These are phyloP conservation scores for Hippophae tibetana DNA, from an alignment of 306 rosid genomes.

Conservation along the genomic window DNA sequence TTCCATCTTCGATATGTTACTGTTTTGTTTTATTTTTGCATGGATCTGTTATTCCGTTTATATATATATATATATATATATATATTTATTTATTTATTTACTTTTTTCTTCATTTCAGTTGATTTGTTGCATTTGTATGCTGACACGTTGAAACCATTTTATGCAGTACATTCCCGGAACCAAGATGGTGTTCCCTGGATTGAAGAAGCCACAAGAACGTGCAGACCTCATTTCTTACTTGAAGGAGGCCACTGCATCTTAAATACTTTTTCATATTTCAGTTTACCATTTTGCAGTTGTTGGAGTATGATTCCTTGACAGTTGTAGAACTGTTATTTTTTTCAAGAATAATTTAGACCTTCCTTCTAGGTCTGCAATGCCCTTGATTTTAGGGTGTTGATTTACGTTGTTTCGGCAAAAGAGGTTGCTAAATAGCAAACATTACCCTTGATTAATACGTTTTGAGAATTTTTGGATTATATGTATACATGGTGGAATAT, in stretches of 20 bases:
- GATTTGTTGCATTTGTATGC: background rate
- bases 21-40: background rate
- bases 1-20: too few species aligned
- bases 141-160: constrained; percentile 7
- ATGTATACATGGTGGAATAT: constrained; percentile 9
- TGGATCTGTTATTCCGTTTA: background rate
- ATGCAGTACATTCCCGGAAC: constrained; percentile 94
- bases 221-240: constrained; percentile 89
- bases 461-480: background rate
- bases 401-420: constrained; percentile 20
- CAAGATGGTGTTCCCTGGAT: constrained; percentile 95
- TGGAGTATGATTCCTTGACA: constrained; percentile 23
- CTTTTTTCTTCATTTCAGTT: too few species aligned
- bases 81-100: too few species aligned
- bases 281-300: constrained; percentile 31
- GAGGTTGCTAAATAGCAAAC: constrained; percentile 36
- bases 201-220: constrained; percentile 94
- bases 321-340: constrained; percentile 28
- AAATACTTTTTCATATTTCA: constrained; percentile 5
- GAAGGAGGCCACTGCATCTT: constrained; percentile 64
- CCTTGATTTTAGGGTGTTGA: constrained; percentile 30
- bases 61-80: too few species aligned
- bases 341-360: constrained; percentile 43
- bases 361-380: constrained; percentile 34
- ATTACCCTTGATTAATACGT: constrained; percentile 19